Percentiles rank a stretch among this genome's conserved stretches.
phyloP scores from a whole-genome alignment of 1,284 basidiomycete genomes.

The Grifola frondosa region DNA sequence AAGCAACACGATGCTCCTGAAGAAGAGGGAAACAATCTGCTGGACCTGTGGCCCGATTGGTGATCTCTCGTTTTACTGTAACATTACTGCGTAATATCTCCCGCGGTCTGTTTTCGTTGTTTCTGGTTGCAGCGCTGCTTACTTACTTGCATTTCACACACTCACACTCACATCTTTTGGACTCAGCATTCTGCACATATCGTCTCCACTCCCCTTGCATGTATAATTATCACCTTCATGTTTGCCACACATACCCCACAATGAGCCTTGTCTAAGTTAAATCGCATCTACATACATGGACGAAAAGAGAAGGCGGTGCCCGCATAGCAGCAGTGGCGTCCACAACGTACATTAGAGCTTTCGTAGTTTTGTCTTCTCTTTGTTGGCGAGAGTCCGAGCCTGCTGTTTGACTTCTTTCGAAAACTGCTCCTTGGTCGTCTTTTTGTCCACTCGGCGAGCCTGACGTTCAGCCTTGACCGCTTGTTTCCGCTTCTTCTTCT shows the following conservation, averaged over 20 bases:
- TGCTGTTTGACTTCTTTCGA: slow-evolving; percentile 74
- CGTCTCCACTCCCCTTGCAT: not conserved
- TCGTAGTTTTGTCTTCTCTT: slow-evolving; percentile 37
- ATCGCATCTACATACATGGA: not conserved
- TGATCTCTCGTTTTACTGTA: slow-evolving; percentile 23
- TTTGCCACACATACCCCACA: slow-evolving; percentile 12
- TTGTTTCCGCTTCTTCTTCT: slow-evolving; percentile 87
- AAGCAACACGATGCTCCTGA: slow-evolving; percentile 76
- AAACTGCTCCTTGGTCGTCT: slow-evolving; percentile 75
- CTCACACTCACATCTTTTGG: not conserved
- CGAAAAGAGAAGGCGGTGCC: no score
- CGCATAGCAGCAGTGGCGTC: not conserved
- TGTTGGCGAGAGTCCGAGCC: slow-evolving; percentile 51
- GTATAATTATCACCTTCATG: slow-evolving; percentile 1
- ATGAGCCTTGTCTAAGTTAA: slow-evolving; percentile 3
- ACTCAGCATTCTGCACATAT: not conserved
- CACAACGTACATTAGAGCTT: slow-evolving; percentile 28
- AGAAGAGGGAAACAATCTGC: slow-evolving; percentile 59
- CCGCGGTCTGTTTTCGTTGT: not conserved
- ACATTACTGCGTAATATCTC: slow-evolving; percentile 2
- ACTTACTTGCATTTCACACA: not conserved
- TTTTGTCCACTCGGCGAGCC: slow-evolving; percentile 78
- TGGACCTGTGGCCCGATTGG: slow-evolving; percentile 56
- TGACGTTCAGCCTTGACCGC: slow-evolving; percentile 83
- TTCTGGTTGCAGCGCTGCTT: slow-evolving; percentile 1